These are phyloP conservation scores for Raphanus raphanistrum DNA, from an alignment of 345 rosid species.

Conservation along the genomic window DNA sequence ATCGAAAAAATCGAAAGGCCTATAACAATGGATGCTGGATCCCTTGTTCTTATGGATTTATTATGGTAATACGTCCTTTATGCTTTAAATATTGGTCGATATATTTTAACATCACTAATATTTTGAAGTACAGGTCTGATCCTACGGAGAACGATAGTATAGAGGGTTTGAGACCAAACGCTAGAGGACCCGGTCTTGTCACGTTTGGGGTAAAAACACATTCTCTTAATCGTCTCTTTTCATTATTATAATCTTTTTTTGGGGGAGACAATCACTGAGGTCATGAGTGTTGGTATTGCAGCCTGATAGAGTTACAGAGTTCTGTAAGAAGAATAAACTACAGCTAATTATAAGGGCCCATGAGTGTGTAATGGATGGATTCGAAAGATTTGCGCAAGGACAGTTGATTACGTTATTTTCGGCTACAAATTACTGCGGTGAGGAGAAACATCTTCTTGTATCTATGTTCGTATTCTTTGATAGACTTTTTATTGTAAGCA, in stretches of 20 bases:
- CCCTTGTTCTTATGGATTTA: slow-evolving; percentile 86
- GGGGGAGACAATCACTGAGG: slow-evolving; percentile 16
- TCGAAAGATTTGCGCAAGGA: slow-evolving; percentile 99
- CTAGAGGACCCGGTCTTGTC: slow-evolving; percentile 99
- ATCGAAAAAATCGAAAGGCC: slow-evolving; percentile 96
- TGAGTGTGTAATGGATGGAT: slow-evolving; percentile 99
- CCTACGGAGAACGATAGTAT: slow-evolving; percentile 96
- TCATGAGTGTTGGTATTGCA: slow-evolving; percentile 44
- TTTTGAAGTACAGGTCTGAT: slow-evolving; percentile 72
- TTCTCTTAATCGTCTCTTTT: slow-evolving; percentile 4
- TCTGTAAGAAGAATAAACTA: slow-evolving; percentile 91
- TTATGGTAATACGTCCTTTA: slow-evolving; percentile 57
- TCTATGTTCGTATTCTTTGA: neutral
- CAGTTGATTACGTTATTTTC: slow-evolving; percentile 96
- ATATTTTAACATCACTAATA: neutral
- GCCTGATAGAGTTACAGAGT: slow-evolving; percentile 96
- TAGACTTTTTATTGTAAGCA: neutral
- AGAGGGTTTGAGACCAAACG: slow-evolving; percentile 98
- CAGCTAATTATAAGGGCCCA: slow-evolving; percentile 96
- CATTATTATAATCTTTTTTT: neutral
- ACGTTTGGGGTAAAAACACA: slow-evolving; percentile 82
- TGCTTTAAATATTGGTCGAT: neutral
- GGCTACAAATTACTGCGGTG: slow-evolving; percentile 98
- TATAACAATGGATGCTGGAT: slow-evolving; percentile 94
- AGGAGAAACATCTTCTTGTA: slow-evolving; percentile 22